These are phyloP conservation scores for Holtermannia corniformis DNA, from an alignment of 768 basidiomycete species.

Conservation along the genomic window DNA sequence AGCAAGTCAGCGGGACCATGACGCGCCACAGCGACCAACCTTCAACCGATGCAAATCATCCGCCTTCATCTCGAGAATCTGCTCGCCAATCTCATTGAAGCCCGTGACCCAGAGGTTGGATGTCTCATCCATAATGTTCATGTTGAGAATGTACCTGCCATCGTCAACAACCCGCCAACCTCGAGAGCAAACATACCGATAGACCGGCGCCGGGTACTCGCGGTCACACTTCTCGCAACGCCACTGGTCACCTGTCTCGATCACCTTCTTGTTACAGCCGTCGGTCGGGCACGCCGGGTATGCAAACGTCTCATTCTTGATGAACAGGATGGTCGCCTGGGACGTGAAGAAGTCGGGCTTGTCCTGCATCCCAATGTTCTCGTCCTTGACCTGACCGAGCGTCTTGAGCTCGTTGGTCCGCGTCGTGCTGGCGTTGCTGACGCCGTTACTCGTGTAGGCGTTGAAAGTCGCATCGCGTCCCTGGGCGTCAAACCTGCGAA, in stretches of 20 bases:
- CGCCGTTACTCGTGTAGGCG: conserved; percentile 53
- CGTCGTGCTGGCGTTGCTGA: conserved; percentile 8
- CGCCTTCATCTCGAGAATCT: conserved; percentile 66
- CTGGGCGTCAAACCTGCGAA: conserved; percentile 55
- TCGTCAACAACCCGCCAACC: background rate
- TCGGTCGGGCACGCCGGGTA: conserved; percentile 81
- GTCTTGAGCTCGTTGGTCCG: conserved; percentile 64
- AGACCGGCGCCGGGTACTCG: conserved; percentile 58
- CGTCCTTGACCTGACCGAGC: conserved; percentile 67
- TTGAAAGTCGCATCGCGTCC: conserved; percentile 61
- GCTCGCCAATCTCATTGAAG: conserved; percentile 82
- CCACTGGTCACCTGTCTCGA: conserved; percentile 60
- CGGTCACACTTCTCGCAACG: conserved; percentile 86
- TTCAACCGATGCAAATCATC: conserved; percentile 67
- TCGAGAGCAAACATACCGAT: conserved; percentile 54
- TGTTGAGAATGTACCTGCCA: conserved; percentile 55
- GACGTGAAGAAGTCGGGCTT: conserved; percentile 69
- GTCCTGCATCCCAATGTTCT: conserved; percentile 64
- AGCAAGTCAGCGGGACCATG: conserved; percentile 2
- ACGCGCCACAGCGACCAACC: too few species aligned
- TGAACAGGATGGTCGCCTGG: conserved; percentile 75
- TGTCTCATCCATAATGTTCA: conserved; percentile 83
- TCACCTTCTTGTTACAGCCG: conserved; percentile 82
- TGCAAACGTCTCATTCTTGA: conserved; percentile 62
- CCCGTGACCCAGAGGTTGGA: conserved; percentile 86